Base-by-base conservation (phyloP, 1,284 basidiomycete genomes). In the Ganoderma lingzhi region DNA sequence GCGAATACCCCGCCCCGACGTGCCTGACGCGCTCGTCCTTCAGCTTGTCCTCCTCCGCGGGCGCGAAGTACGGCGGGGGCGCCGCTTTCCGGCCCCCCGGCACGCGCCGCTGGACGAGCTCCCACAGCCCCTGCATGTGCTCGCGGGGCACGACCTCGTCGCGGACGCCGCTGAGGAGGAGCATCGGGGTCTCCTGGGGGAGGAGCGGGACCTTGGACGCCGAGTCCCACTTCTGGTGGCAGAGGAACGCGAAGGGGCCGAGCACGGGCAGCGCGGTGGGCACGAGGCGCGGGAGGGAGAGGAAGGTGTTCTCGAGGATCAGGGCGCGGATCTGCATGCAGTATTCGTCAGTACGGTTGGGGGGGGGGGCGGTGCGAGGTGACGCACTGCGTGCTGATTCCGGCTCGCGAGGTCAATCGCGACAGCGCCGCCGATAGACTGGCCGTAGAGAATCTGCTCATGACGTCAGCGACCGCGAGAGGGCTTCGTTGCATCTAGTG, bases 401-500 rank as follows among this genome's bases (percentile, higher is more conserved):
- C 88, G 87, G 67, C 90, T 92, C 0, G 94, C 94, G 5, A 98
- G 90, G 79, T 97, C 93, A 64, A 98, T 93, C 15, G 94, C 88
- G 1, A 99, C 96, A 0, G 97, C 97, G n/a, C 97, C 97, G 17
- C 97, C 97, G 39, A 99, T 95, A 8, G 94, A 96, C 80, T 99
- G 97, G 0, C 97, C 97, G 76, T 96, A 99, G 0, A 97, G 80
- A 59, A 95, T 84, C 91, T 92, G 68, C 17, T 14, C 35, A 19
- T n/a, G 35, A 14, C 35, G n/a, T 61, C 59, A 42, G 14, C 8
- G 12, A 3, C 37, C 30, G 32, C 6, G 17, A 17, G 17, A 30
- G 6, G 6, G 56, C 9, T 39, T 23, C 35, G 19, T 23, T n/a
- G 35, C 19, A n/a, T 12, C 19, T 39, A n/a, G 32, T 19, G 23